Conservation (phyloP, 345 rosid species). For the Salix brachista region DNA sequence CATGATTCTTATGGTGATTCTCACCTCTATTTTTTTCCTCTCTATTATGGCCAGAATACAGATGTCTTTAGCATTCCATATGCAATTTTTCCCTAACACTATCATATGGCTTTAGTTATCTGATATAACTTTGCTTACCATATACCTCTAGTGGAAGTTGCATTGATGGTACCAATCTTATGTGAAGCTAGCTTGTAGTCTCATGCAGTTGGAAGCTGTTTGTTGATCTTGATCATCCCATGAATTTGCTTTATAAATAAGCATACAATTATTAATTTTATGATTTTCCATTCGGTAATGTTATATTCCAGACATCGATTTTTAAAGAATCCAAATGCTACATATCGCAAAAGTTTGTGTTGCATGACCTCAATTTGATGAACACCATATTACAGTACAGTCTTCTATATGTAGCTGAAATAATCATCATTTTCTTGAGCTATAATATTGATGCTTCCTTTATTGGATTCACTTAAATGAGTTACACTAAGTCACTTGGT, state of each 20-base stretch:
- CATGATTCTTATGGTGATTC: background rate
- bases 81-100: background rate
- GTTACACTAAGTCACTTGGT: background rate
- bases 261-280: background rate
- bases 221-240: background rate
- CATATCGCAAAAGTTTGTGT: background rate
- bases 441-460: background rate
- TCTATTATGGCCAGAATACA: background rate
- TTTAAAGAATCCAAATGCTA: background rate
- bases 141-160: background rate
- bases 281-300: background rate
- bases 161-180: background rate
- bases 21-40: background rate
- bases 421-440: background rate
- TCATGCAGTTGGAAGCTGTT: background rate
- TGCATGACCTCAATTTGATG: background rate
- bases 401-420: background rate
- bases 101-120: background rate
- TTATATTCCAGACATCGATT: background rate
- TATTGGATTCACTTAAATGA: background rate
- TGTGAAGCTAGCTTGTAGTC: conserved; percentile 3
- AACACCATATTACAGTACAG: background rate
- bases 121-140: background rate
- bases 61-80: background rate
- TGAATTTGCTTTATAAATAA: background rate